Base-by-base conservation (phyloP, 1,139 yeast species). In the Suhomyces panamericanus region DNA sequence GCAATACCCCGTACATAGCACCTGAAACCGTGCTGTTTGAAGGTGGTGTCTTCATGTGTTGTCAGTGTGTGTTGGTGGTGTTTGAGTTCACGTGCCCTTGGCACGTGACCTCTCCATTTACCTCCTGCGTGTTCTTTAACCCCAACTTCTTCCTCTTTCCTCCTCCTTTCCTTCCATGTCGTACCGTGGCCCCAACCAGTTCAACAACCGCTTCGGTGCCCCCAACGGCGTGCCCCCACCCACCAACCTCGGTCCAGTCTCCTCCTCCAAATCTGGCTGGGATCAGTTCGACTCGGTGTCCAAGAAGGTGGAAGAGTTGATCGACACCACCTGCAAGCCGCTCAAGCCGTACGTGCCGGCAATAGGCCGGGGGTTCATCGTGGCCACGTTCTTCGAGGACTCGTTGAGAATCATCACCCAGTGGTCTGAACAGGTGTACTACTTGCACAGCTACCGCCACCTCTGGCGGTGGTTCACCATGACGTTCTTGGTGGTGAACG, bases 311-410 rank as follows among this genome's bases (percentile, higher is more conserved):
- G 85, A 80, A 55, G 75, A 69, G 41, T 53, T 66, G 16, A 67
- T 80, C 40, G 84, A 79, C 56, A 66, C 63, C 29, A 66, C 73
- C 53, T 64, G 72, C 22, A 69, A 71, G 35, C 78, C 83, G 12
- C 61, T 84, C 43, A 85, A 78, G 62, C 93, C 93, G 0, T 84
- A 81, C 54, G 83, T 85, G 29, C 98, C 98, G 12, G 83, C 85
- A 20, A 78, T 93, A 54, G 98, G 97, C 26, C 78, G 99, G 48
- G 83, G 88, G 50, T 80, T 91, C 57, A 90, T 93, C 54, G 96
- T 93, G 49, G 96, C 96, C 42, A 93, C 99, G 1, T 93, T 91
- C 63, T 81, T 83, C 57, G 99, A 93, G 66, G 99, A 93, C 62
- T 82, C 96, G 2, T 64, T 86, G 48, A 78, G 99, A 64, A 88